Percentiles rank a stretch among this genome's conserved stretches.
phyloP scores from a whole-genome alignment of 257 asterid genomes.

The Nicotiana attenuata region DNA sequence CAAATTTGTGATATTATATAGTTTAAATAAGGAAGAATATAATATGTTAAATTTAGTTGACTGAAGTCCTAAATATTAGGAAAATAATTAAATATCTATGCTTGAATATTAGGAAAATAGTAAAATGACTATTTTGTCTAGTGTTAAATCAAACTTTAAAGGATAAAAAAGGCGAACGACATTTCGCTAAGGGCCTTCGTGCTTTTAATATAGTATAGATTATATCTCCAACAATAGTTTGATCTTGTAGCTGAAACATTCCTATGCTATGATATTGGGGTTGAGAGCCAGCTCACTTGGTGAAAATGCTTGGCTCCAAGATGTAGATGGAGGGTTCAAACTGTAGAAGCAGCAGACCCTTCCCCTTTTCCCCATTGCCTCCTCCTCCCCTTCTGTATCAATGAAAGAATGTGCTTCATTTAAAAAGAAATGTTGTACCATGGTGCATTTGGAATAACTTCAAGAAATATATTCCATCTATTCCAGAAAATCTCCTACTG shows the following conservation, averaged over 20 bases:
- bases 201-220: too few relatives aligned
- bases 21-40: too few relatives aligned
- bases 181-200: too few relatives aligned
- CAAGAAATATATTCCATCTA: neutral
- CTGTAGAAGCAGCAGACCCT: neutral
- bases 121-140: too few relatives aligned
- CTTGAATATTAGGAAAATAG: too few relatives aligned
- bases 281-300: neutral
- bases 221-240: too few relatives aligned
- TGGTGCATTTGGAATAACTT: neutral
- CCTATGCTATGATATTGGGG: neutral
- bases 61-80: too few relatives aligned
- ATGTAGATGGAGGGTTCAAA: neutral
- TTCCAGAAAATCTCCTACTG: neutral
- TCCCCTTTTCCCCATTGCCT: neutral
- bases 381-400: neutral
- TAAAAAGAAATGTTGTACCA: neutral
- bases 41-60: too few relatives aligned
- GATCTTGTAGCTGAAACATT: neutral
- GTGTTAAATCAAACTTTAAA: too few relatives aligned
- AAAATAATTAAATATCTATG: too few relatives aligned
- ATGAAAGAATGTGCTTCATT: neutral
- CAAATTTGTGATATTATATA: too few relatives aligned
- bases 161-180: too few relatives aligned
- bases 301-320: neutral